These are phyloP conservation scores for Pseudocercospora fuligena DNA, from an alignment of 2,329 filamentous ascomycete genomes.

Conservation along the genomic window DNA sequence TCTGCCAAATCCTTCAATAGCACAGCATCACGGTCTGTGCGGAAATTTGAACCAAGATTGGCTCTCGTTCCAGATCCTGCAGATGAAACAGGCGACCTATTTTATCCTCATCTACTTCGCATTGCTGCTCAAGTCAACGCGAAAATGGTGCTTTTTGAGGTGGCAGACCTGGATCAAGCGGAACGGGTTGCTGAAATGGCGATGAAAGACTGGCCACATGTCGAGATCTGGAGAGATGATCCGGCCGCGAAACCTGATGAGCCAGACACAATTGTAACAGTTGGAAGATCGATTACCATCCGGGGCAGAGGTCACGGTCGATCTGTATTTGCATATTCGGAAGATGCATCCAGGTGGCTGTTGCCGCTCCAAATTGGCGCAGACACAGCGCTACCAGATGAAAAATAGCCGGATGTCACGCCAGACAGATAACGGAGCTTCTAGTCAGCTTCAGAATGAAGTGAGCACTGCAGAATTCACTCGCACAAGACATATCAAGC, in stretches of 20 bases:
- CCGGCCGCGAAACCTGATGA: conserved; percentile 42
- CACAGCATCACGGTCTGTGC: conserved; percentile 73
- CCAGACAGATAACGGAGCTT: neutral
- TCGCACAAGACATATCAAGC: neutral
- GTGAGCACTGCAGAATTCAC: neutral
- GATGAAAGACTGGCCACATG: conserved; percentile 43
- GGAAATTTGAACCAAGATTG: conserved; percentile 77
- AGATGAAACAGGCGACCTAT: conserved; percentile 57
- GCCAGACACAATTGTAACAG: conserved; percentile 33
- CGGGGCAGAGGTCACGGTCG: conserved; percentile 49
- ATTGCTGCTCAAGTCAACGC: conserved; percentile 58
- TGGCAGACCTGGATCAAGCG: conserved; percentile 73
- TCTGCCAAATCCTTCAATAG: conserved; percentile 66
- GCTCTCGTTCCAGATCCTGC: conserved; percentile 70
- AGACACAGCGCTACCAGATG: conserved; percentile 23
- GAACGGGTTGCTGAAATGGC: conserved; percentile 62
- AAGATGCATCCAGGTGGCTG: conserved; percentile 25
- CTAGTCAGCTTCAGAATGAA: neutral
- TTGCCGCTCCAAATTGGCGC: neutral
- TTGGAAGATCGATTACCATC: conserved; percentile 34
- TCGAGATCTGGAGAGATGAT: conserved; percentile 76
- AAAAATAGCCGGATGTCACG: neutral
- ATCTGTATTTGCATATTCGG: conserved; percentile 50
- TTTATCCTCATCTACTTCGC: conserved; percentile 69
- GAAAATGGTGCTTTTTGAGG: conserved; percentile 68